Conservation (phyloP, 345 rosid species). For the Populus euphratica region DNA sequence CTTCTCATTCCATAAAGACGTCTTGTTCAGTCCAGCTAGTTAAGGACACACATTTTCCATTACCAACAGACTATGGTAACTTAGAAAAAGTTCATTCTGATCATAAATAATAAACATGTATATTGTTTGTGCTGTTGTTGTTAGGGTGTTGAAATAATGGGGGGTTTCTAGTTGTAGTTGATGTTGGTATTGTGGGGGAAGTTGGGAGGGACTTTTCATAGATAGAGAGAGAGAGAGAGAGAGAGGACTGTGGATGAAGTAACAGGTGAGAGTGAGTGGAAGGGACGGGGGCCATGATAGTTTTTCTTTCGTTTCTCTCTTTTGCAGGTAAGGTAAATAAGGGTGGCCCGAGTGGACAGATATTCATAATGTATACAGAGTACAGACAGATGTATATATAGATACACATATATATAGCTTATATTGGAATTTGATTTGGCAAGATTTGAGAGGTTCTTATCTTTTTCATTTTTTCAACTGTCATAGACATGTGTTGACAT, state of each 20-base stretch:
- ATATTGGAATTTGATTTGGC: slow-evolving; percentile 29
- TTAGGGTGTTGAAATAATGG: background rate
- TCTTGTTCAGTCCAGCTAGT: background rate
- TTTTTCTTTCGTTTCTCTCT: background rate
- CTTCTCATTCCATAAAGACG: background rate
- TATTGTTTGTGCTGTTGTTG: background rate
- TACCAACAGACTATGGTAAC: background rate
- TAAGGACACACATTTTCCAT: background rate
- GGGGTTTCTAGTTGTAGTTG: slow-evolving; percentile 2
- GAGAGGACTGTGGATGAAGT: slow-evolving; percentile 15
- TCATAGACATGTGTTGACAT: slow-evolving; percentile 16
- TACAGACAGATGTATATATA: background rate
- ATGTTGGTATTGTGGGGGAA: slow-evolving; percentile 51
- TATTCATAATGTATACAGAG: background rate
- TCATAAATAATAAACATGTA: background rate
- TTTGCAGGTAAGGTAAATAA: slow-evolving; percentile 9
- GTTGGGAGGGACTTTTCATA: slow-evolving; percentile 49
- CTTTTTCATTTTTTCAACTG: slow-evolving; percentile 14
- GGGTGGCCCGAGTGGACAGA: slow-evolving; percentile 25
- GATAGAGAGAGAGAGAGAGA: background rate
- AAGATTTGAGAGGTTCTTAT: slow-evolving; percentile 23
- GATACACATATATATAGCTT: background rate
- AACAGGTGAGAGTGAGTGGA: slow-evolving; percentile 27
- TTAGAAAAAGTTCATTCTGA: background rate
- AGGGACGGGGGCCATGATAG: slow-evolving; percentile 1